Conservation (phyloP, 164 flowering plant species). For the Pachysandra terminalis region DNA sequence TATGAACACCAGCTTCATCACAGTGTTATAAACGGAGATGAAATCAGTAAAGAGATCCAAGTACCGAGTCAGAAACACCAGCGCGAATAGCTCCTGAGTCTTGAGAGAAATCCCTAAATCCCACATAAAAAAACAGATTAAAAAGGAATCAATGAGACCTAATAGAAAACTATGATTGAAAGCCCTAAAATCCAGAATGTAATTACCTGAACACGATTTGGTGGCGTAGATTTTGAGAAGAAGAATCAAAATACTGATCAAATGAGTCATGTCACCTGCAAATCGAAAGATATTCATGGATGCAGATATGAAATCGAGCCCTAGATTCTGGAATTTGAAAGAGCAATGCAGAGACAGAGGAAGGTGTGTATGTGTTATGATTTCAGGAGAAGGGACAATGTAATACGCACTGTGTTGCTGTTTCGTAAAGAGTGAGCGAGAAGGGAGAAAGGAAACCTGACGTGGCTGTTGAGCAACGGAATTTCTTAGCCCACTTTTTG, state of each 20-base stretch:
- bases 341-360: too few relatives aligned
- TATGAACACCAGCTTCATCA: slow-evolving; percentile 86
- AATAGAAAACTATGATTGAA: background rate
- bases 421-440: too few relatives aligned
- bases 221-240: slow-evolving; percentile 93
- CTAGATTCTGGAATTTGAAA: too few relatives aligned
- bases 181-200: slow-evolving; percentile 6
- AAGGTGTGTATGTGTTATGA: too few relatives aligned
- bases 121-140: background rate
- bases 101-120: slow-evolving; percentile 76
- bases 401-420: too few relatives aligned
- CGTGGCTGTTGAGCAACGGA: too few relatives aligned
- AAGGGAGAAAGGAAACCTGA: too few relatives aligned
- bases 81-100: slow-evolving; percentile 85
- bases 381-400: too few relatives aligned
- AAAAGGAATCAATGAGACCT: background rate
- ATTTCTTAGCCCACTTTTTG: too few relatives aligned
- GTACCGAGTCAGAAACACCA: slow-evolving; percentile 79
- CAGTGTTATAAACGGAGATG: slow-evolving; percentile 70
- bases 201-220: slow-evolving; percentile 75
- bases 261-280: slow-evolving; percentile 85
- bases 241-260: slow-evolving; percentile 66
- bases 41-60: slow-evolving; percentile 80
- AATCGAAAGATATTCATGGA: slow-evolving; percentile 83
- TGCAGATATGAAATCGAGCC: slow-evolving; percentile 10